Conservation (phyloP, 2,329 filamentous ascomycete species). For the Camillea tinctor region DNA sequence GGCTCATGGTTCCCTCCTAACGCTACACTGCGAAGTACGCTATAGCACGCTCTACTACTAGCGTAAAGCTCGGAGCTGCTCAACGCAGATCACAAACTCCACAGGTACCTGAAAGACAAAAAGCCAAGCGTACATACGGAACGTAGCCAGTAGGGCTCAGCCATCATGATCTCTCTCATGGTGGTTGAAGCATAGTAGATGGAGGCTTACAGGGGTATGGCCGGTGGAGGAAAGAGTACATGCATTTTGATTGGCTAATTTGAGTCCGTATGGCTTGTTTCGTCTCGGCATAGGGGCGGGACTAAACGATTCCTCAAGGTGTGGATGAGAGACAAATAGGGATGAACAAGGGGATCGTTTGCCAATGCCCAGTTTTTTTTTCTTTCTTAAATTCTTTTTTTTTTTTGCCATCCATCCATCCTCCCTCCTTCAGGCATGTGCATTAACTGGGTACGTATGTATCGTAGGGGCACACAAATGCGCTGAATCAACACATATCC, state of each 20-base stretch:
- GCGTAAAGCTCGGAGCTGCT: conserved; percentile 19
- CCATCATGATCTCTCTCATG: conserved; percentile 33
- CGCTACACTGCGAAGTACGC: neutral
- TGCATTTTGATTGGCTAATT: conserved; percentile 31
- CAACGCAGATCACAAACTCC: conserved; percentile 25
- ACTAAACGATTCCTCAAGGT: conserved; percentile 22
- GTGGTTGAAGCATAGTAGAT: conserved; percentile 41
- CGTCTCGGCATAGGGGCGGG: conserved; percentile 28
- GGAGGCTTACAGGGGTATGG: conserved; percentile 29
- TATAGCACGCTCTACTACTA: conserved; percentile 13
- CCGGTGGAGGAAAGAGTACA: conserved; percentile 4
- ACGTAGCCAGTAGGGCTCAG: conserved; percentile 35
- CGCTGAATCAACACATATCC: neutral
- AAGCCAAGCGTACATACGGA: conserved; percentile 29
- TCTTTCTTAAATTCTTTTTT: conserved; percentile 5
- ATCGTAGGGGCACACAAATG: neutral
- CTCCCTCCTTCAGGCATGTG: neutral
- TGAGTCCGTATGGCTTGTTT: conserved; percentile 32
- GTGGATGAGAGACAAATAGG: conserved; percentile 2
- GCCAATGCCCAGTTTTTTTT: neutral
- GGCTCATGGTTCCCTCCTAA: conserved; percentile 11
- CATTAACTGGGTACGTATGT: neutral
- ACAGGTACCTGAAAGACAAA: conserved; percentile 6
- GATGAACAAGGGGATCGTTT: conserved; percentile 5
- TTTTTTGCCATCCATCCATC: neutral